Evolutionary conservation across 2,329 filamentous ascomycete species (phyloP), one percentile per base, ranked within the genome.

Genomic region (Passalora sequoiae): DNA sequence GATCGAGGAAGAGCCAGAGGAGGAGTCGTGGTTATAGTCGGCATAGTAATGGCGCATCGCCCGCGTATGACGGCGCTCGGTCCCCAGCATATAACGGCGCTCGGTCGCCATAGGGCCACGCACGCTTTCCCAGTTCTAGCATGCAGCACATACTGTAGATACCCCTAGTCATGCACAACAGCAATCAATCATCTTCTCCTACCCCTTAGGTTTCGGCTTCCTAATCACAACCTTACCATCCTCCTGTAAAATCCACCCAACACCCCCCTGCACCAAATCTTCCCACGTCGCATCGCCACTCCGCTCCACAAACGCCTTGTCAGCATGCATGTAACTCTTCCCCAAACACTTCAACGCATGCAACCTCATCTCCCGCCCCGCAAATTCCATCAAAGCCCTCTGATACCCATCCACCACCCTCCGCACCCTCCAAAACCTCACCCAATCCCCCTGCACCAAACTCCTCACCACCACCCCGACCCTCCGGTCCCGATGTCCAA

Each of bases 291-390:
- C 72, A 36, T 80, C 80, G 4, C 84, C 76, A 44, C 78, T 75
- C 60, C 73, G 75, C 66, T 92, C 86, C 38, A 95, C 67, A 63
- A 83, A 87, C 3, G 61, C 62, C 46, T 76, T 65, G 40, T 88
- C 85, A 6, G 88, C 82, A 15, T 69, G 78, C 52, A 96, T 68
- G 64, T 98, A 98, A 4, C 83, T 77, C 59, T 81, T 78, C 1
- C 88, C 89, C 42, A 97, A 77, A 62, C 89, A 92, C 70, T 95
- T 94, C 55, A 97, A 70, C 24, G 86, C 80, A 66, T 89, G 84
- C 54, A 79, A 71, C 54, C 84, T 74, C 60, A 96, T 74, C n/a
- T 77, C 74, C 17, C 80, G 77, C 55, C 87, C 85, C 6, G 86
- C 85, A 71, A 82, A 91, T 59, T 88, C 84, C 73, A 97, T 81